Conservation (phyloP, 2,329 filamentous ascomycete genomes). For the Cercospora citrullina region DNA sequence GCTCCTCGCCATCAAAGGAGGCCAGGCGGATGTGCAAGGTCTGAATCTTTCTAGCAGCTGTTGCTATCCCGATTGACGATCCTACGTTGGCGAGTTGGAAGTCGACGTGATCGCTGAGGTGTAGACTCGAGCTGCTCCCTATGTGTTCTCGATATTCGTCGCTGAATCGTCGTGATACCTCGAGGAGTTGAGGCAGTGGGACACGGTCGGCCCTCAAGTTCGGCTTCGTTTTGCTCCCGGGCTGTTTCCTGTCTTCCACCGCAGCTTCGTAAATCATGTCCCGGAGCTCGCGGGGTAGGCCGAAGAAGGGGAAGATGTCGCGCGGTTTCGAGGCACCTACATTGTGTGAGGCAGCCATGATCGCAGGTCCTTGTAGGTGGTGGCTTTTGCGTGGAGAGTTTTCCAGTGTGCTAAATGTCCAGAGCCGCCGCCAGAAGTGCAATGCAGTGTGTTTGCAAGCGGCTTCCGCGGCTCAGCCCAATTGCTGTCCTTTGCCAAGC, state of each 20-base stretch:
- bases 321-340: neutral
- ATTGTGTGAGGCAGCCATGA: neutral
- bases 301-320: slow-evolving; percentile 31
- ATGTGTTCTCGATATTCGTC: neutral
- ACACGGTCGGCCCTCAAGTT: neutral
- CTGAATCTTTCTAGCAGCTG: neutral
- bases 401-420: neutral
- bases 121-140: neutral
- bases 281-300: slow-evolving; percentile 20
- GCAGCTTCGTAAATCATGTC: slow-evolving; percentile 19
- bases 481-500: neutral
- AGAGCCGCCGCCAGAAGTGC: neutral
- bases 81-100: neutral
- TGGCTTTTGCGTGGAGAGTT: neutral
- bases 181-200: neutral
- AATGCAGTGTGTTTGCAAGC: neutral
- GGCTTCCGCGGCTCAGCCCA: neutral
- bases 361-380: neutral
- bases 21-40: neutral
- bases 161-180: neutral
- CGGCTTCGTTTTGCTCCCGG: neutral
- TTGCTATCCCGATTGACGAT: neutral
- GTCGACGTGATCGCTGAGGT: neutral
- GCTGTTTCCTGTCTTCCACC: neutral
- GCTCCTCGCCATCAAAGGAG: neutral